phyloP scores from a whole-genome alignment of 768 basidiomycete species.

The Pleurotus citrinopileatus region DNA sequence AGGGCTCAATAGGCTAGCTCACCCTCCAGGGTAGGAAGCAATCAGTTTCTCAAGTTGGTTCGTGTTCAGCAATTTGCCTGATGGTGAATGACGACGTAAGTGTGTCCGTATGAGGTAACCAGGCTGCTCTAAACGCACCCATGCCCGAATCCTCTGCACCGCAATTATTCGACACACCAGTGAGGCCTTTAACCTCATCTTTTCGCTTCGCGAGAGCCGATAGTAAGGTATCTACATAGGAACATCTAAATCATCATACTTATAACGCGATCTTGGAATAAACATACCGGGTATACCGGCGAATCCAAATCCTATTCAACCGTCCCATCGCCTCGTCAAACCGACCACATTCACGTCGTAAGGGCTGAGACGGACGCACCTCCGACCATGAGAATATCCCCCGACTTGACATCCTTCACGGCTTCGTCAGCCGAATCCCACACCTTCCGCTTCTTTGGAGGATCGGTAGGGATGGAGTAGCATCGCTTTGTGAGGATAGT shows the following conservation, averaged over 20 bases:
- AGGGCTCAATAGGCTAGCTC: conserved; percentile 16
- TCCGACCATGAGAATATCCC: conserved; percentile 75
- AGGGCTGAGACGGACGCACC: conserved; percentile 56
- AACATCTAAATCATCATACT: neutral
- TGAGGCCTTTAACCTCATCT: conserved; percentile 65
- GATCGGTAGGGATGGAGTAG: conserved; percentile 23
- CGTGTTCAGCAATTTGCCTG: conserved; percentile 72
- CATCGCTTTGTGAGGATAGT: neutral
- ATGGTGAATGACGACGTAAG: neutral
- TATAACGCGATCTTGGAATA: neutral
- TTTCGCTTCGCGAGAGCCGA: conserved; percentile 70
- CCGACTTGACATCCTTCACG: conserved; percentile 77
- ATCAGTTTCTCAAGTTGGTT: conserved; percentile 82
- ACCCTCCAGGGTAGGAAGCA: conserved; percentile 89
- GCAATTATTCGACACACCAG: conserved; percentile 88
- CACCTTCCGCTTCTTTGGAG: conserved; percentile 55
- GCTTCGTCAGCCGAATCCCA: conserved; percentile 83
- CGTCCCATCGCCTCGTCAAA: too few relatives aligned
- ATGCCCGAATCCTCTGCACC: conserved; percentile 70
- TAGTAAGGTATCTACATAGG: conserved; percentile 72
- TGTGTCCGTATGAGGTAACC: neutral
- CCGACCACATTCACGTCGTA: neutral
- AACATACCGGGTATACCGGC: conserved; percentile 80
- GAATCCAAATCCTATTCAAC: conserved; percentile 79
- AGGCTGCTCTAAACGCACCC: conserved; percentile 35